Percentiles rank a stretch among this genome's conserved stretches.
Evolutionary conservation across 164 flowering plant species (phyloP).

Genomic region (Malania oleifera): DNA sequence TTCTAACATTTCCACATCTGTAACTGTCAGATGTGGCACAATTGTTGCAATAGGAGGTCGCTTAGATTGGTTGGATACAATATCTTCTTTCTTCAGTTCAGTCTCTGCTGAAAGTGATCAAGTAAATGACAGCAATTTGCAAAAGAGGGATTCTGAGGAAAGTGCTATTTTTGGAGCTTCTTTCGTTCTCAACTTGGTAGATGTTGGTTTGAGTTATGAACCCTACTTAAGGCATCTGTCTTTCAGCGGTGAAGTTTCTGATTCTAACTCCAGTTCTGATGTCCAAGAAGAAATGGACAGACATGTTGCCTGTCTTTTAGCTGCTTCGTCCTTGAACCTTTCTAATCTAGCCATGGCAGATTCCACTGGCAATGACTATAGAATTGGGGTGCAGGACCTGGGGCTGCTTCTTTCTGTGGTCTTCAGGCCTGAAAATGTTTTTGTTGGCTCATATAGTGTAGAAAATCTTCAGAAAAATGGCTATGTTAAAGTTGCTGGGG

Average conservation of each 20-base stretch:
- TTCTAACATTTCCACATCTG: constrained; percentile 34
- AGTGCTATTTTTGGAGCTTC: constrained; percentile 29
- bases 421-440: constrained; percentile 25
- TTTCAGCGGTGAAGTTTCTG: constrained; percentile 14
- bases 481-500: constrained; percentile 87
- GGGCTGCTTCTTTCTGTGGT: constrained; percentile 70
- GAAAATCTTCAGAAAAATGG: constrained; percentile 58
- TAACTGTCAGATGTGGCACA: constrained; percentile 69
- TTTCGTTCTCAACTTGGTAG: constrained; percentile 71
- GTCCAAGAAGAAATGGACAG: constrained; percentile 27
- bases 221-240: constrained; percentile 36
- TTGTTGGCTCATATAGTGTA: constrained; percentile 39
- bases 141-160: constrained; percentile 22
- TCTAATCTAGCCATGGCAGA: constrained; percentile 33
- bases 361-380: constrained; percentile 38
- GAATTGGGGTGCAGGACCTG: constrained; percentile 68
- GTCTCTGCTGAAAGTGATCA: constrained; percentile 38
- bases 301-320: constrained; percentile 64
- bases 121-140: constrained; percentile 14
- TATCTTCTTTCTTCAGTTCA: constrained; percentile 54
- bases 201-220: constrained; percentile 85
- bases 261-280: constrained; percentile 16
- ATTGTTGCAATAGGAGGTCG: constrained; percentile 84
- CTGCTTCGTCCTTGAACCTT: constrained; percentile 66
- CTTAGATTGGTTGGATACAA: constrained; percentile 71